These are phyloP conservation scores for Chaetoceros muelleri DNA, from an alignment of 108 stramenopile species.

Conservation along the genomic window DNA sequence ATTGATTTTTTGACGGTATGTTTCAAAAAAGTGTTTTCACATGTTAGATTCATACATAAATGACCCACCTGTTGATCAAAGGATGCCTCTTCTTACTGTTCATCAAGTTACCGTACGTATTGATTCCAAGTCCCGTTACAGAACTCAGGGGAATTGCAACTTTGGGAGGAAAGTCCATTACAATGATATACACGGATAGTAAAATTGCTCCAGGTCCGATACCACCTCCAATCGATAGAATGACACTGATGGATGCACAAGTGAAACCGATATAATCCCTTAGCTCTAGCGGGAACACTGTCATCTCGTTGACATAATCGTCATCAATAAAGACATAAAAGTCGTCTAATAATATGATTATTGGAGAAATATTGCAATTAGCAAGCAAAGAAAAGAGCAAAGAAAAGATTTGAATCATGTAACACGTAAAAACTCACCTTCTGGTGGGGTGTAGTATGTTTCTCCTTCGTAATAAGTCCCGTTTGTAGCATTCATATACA, in stretches of 20 bases:
- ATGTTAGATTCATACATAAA: too few relatives aligned
- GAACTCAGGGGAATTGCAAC: constrained; percentile 88
- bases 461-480: too few relatives aligned
- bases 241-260: constrained; percentile 68
- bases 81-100: constrained; percentile 87
- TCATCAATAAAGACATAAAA: constrained; percentile 7
- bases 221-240: constrained; percentile 89
- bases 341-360: neutral
- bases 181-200: constrained; percentile 89
- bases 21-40: too few relatives aligned
- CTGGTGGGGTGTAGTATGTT: neutral
- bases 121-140: constrained; percentile 87
- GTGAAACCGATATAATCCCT: constrained; percentile 63
- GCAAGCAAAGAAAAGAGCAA: neutral
- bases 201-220: constrained; percentile 87
- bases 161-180: constrained; percentile 72
- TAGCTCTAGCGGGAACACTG: constrained; percentile 33
- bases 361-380: neutral
- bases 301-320: constrained; percentile 8
- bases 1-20: too few relatives aligned
- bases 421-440: neutral
- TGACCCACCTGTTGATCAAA: constrained; percentile 48
- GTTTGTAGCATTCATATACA: neutral
- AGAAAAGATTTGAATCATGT: neutral
- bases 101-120: constrained; percentile 70